Evolutionary conservation across 352 stramenopile genomes (phyloP), one percentile per base, ranked within the genome.

Genomic region (Pythium brassicae): DNA sequence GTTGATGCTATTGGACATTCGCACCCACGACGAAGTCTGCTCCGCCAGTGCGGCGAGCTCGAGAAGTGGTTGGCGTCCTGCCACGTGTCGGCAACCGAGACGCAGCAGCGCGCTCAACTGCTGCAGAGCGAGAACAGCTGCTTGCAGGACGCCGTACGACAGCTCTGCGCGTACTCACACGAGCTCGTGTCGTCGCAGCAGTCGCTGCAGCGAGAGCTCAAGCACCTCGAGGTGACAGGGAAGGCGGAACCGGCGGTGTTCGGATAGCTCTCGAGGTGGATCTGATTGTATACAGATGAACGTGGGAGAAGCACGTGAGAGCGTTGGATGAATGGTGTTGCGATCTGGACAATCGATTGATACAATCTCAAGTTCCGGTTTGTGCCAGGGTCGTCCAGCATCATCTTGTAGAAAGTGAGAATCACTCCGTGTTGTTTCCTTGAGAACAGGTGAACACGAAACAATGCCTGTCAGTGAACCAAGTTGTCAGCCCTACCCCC

Each of bases 81-180:
- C 52, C 69, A 80, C 47, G 54, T 37, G 12, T 70, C 65, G 1
- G 66, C 69, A 4, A 59, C 45, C 10, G 69, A 73, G 32, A 75
- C 69, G 11, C 59, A 72, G 23, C 53, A 63, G 20, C 70, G 71
- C 22, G 66, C 69, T 43, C 53, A 76, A 52, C 51, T 50, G 22
- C 65, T 85, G 20, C 61, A 85, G 42, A 62, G 63, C n/a, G 75
- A 88, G 54, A 86, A 85, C 47, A 61, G 47, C 35, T 62, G 79
- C 15, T 46, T 87, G 11, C 71, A 86, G 12, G 55, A 74, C 40
- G 73, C 74, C 0, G 63, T 84, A 25, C 45, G 48, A n/a, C 71
- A 87, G 57, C 66, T 87, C 20, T 74, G 74, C 20, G 64, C 75
- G 26, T 87, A 83, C 55, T 73, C 77, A 12, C 62, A 69, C 19